phyloP scores from a whole-genome alignment of 129 eudicot genomes.

The Scalesia atractyloides region DNA sequence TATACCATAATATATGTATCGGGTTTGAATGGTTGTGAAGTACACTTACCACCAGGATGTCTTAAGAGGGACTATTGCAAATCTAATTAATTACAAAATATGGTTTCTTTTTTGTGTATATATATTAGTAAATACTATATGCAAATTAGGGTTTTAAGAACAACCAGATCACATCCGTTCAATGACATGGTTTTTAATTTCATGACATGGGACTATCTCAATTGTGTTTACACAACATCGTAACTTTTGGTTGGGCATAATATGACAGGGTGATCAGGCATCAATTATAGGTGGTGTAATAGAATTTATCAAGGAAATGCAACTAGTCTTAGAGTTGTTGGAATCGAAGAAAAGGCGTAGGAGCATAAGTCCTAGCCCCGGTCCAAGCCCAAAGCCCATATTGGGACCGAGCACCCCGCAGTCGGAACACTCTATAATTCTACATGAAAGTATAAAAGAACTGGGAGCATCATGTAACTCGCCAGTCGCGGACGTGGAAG shows the following conservation, averaged over 20 bases:
- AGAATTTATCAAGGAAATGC: conserved; percentile 97
- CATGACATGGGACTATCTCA: neutral
- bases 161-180: no score
- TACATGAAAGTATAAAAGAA: conserved; percentile 59
- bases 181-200: neutral
- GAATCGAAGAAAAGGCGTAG: conserved; percentile 88
- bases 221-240: neutral
- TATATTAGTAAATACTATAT: neutral
- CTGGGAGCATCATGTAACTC: conserved; percentile 87
- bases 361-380: conserved; percentile 90
- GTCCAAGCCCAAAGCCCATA: conserved; percentile 61
- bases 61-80: neutral
- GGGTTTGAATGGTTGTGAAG: no score
- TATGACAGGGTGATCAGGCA: conserved; percentile 91
- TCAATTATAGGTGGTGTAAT: conserved; percentile 95
- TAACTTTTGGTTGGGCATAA: neutral
- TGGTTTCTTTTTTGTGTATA: neutral
- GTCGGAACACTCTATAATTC: conserved; percentile 41
- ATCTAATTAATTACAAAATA: neutral
- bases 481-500: conserved; percentile 86
- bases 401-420: conserved; percentile 54
- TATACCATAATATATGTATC: no score
- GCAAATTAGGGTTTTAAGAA: no score
- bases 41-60: no score
- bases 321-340: conserved; percentile 72